Evolutionary conservation across 2,329 filamentous ascomycete genomes (phyloP).

Genomic region (Sphaerulina musiva): DNA sequence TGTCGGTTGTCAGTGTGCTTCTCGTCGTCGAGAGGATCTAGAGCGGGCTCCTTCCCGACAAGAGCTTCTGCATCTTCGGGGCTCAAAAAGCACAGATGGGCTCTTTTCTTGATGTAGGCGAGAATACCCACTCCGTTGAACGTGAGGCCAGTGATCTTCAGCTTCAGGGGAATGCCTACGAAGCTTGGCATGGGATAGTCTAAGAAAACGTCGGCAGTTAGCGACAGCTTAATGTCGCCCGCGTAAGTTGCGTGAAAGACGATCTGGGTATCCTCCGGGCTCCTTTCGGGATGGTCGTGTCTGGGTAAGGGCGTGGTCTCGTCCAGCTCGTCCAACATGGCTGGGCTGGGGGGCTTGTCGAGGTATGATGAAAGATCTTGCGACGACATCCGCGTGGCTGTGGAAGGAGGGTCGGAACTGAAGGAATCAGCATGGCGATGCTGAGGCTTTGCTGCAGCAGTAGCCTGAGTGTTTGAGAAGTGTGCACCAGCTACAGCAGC

Average conservation of each 20-base stretch:
- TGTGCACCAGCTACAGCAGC: slow-evolving; percentile 71
- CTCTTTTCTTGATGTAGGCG: slow-evolving; percentile 79
- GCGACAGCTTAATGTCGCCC: slow-evolving; percentile 76
- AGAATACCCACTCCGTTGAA: slow-evolving; percentile 93
- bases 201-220: slow-evolving; percentile 90
- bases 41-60: slow-evolving; percentile 42
- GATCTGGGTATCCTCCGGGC: slow-evolving; percentile 82
- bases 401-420: slow-evolving; percentile 44
- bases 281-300: slow-evolving; percentile 60
- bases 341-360: slow-evolving; percentile 20
- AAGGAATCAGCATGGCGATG: slow-evolving; percentile 36
- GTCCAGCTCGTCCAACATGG: slow-evolving; percentile 22
- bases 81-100: slow-evolving; percentile 91
- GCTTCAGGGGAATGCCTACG: slow-evolving; percentile 85
- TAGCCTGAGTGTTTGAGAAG: slow-evolving; percentile 42
- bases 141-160: slow-evolving; percentile 89
- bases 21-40: slow-evolving; percentile 26
- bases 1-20: slow-evolving; percentile 13
- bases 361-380: slow-evolving; percentile 30
- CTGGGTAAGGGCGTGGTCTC: slow-evolving; percentile 36
- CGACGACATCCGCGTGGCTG: slow-evolving; percentile 42
- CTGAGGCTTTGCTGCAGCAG: slow-evolving; percentile 19
- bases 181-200: slow-evolving; percentile 99
- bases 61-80: slow-evolving; percentile 77
- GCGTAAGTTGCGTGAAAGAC: slow-evolving; percentile 86